Evolutionary conservation across 768 basidiomycete genomes (phyloP).

Genomic region (Suillus fuscotomentosus): DNA sequence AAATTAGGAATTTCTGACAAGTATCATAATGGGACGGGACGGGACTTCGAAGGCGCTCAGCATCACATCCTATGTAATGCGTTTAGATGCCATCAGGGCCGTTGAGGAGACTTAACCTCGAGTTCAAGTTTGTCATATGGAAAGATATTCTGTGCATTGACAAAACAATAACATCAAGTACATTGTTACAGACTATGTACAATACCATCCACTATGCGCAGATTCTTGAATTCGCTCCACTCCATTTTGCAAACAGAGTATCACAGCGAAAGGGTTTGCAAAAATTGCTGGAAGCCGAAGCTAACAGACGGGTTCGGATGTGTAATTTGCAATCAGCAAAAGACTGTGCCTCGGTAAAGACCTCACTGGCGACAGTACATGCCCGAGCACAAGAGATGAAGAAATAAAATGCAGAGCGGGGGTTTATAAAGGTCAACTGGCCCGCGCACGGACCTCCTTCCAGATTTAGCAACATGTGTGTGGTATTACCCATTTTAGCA

Average conservation of each 20-base stretch:
- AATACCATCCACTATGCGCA: too few species aligned
- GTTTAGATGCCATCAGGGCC: too few species aligned
- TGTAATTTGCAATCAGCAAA: slow-evolving; percentile 96
- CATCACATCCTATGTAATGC: too few species aligned
- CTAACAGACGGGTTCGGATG: slow-evolving; percentile 92
- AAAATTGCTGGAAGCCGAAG: slow-evolving; percentile 92
- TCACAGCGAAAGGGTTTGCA: slow-evolving; percentile 31
- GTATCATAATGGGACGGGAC: too few species aligned
- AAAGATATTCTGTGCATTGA: too few species aligned
- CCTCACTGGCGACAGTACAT: slow-evolving; percentile 95
- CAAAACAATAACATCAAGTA: too few species aligned
- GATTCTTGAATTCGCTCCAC: background rate
- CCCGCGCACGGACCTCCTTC: slow-evolving; percentile 50
- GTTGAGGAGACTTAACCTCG: too few species aligned
- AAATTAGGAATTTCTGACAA: too few species aligned
- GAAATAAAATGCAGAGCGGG: slow-evolving; percentile 18
- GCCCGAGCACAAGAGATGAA: slow-evolving; percentile 91
- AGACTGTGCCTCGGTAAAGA: slow-evolving; percentile 91
- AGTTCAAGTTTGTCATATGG: too few species aligned
- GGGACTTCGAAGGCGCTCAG: too few species aligned
- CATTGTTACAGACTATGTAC: too few species aligned
- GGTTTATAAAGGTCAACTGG: slow-evolving; percentile 37
- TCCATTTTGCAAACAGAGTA: background rate
- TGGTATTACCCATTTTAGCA: background rate
- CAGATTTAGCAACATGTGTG: background rate